phyloP scores from a whole-genome alignment of 192 early-diverging fungal species.

The Coemansia sp. region DNA sequence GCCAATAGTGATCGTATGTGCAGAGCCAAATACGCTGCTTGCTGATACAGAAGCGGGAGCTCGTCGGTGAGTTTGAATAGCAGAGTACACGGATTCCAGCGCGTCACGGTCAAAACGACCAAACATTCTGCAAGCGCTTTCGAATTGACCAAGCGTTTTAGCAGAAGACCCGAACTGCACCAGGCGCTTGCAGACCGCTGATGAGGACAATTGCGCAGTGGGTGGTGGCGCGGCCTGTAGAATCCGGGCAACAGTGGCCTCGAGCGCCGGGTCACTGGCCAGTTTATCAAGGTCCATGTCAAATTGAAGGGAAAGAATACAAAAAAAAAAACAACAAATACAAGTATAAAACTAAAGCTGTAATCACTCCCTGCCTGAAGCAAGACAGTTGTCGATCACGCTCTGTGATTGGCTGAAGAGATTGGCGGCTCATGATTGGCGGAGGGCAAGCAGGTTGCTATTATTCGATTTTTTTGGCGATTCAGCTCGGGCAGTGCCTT shows the following conservation, averaged over 20 bases:
- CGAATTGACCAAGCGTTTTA: conserved; percentile 25
- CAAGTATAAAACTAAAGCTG: neutral
- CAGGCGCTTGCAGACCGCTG: conserved; percentile 36
- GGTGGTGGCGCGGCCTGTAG: conserved; percentile 18
- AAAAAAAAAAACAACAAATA: conserved; percentile 9
- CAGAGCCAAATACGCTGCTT: conserved; percentile 21
- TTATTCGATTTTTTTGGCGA: conserved; percentile 18
- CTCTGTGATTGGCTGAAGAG: conserved; percentile 11
- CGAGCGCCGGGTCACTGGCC: conserved; percentile 24
- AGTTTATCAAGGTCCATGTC: conserved; percentile 34
- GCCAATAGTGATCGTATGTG: conserved; percentile 1
- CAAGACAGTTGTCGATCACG: neutral
- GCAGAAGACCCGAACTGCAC: conserved; percentile 36
- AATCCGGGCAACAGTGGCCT: conserved; percentile 22
- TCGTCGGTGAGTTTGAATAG: conserved; percentile 18
- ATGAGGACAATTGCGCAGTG: conserved; percentile 21
- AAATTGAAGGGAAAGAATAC: neutral
- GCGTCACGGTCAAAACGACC: conserved; percentile 39
- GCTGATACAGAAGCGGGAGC: neutral
- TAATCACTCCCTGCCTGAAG: neutral
- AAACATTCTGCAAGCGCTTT: conserved; percentile 50
- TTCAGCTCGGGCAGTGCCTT: conserved; percentile 16
- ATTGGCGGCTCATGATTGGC: conserved; percentile 17
- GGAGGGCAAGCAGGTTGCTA: neutral
- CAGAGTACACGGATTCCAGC: conserved; percentile 26